Conservation (phyloP, 2,329 filamentous ascomycete genomes). For the Hypomyces perniciosus region DNA sequence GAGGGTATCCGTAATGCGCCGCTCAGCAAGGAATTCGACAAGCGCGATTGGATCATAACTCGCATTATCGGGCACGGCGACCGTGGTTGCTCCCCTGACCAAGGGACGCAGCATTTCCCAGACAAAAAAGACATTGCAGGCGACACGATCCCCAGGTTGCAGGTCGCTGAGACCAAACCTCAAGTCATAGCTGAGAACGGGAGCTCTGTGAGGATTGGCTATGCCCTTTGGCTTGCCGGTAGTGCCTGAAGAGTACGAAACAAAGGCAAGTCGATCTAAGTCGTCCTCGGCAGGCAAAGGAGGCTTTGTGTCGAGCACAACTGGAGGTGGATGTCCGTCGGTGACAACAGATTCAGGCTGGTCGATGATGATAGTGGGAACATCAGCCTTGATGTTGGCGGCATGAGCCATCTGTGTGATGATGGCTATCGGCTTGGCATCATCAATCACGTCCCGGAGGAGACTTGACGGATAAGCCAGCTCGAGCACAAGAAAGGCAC, state of each 20-base stretch:
- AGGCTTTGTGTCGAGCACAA: constrained; percentile 35
- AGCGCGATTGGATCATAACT: constrained; percentile 73
- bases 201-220: constrained; percentile 68
- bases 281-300: constrained; percentile 59
- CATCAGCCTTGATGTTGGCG: constrained; percentile 56
- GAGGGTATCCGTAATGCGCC: constrained; percentile 69
- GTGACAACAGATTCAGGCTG: constrained; percentile 27
- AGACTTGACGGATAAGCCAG: constrained; percentile 70
- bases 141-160: constrained; percentile 66
- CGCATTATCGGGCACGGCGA: constrained; percentile 67
- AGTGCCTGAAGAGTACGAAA: constrained; percentile 75
- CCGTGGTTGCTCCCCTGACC: constrained; percentile 67
- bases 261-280: constrained; percentile 68
- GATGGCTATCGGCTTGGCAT: constrained; percentile 65
- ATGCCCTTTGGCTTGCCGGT: constrained; percentile 79
- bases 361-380: constrained; percentile 62
- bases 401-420: constrained; percentile 62
- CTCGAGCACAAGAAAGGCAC: constrained; percentile 75
- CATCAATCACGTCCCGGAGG: constrained; percentile 69
- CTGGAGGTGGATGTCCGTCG: constrained; percentile 20
- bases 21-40: constrained; percentile 61
- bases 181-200: constrained; percentile 67
- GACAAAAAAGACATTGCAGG: constrained; percentile 84
- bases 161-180: constrained; percentile 66
- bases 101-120: constrained; percentile 79